phyloP scores from a whole-genome alignment of 805 yeast species.

The Saccharomycopsis guyanensis region DNA sequence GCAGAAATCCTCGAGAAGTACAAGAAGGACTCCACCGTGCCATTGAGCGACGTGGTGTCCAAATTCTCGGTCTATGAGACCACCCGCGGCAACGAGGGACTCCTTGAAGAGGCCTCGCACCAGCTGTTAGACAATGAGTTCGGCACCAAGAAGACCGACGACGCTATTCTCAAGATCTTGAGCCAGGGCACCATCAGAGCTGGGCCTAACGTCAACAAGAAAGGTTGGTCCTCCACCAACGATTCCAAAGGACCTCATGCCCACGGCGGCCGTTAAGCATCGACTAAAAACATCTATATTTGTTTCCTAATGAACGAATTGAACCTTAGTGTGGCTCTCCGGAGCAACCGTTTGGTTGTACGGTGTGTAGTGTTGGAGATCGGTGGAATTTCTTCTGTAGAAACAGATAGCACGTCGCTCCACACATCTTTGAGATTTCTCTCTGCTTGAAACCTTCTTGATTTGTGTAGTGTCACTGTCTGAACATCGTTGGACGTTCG shows the following conservation, averaged over 20 bases:
- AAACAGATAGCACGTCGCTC: slow-evolving; percentile 30
- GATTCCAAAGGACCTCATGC: slow-evolving; percentile 34
- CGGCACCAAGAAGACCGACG: slow-evolving; percentile 47
- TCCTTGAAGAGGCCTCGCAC: slow-evolving; percentile 63
- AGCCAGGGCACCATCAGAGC: slow-evolving; percentile 50
- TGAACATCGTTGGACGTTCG: no score
- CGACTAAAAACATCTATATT: not conserved
- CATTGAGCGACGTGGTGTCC: slow-evolving; percentile 56
- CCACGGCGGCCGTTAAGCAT: not conserved
- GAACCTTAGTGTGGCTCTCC: not conserved
- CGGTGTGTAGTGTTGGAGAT: not conserved
- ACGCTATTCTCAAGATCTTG: slow-evolving; percentile 51
- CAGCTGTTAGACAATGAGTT: slow-evolving; percentile 60
- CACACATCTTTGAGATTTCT: slow-evolving; percentile 27
- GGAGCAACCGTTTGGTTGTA: not conserved
- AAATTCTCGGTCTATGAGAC: slow-evolving; percentile 58
- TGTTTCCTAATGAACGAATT: not conserved
- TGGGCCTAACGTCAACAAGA: slow-evolving; percentile 24
- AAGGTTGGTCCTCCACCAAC: slow-evolving; percentile 35
- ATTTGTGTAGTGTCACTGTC: no score
- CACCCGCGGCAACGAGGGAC: slow-evolving; percentile 57
- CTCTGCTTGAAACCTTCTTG: no score
- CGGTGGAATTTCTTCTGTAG: no score
- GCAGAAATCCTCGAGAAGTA: slow-evolving; percentile 40
- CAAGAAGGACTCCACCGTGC: slow-evolving; percentile 41